Conservation (phyloP, 805 yeast species). For the Saturnispora besseyi region DNA sequence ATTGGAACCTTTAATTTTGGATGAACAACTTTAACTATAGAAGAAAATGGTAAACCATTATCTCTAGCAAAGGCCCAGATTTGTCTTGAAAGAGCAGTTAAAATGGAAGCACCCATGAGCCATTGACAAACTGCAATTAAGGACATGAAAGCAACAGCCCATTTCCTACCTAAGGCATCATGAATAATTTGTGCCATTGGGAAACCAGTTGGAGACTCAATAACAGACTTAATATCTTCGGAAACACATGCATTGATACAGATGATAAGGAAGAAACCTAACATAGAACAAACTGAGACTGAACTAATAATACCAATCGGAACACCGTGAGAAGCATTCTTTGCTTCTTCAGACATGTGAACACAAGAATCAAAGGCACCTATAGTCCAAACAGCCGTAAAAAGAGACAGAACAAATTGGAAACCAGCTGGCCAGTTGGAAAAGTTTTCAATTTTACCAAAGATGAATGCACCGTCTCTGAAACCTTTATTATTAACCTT, state of each 20-base stretch:
- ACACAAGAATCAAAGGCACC: conserved; percentile 70
- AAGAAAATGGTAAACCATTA: conserved; percentile 54
- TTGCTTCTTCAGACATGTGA: conserved; percentile 63
- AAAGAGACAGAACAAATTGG: conserved; percentile 45
- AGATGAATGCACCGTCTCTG: conserved; percentile 45
- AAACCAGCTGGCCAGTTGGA: conserved; percentile 58
- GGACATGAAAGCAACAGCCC: conserved; percentile 36
- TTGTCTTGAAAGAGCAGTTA: conserved; percentile 60
- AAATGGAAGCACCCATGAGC: conserved; percentile 52
- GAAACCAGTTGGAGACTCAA: conserved; percentile 44
- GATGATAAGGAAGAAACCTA: conserved; percentile 50
- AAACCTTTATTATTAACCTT: conserved; percentile 39
- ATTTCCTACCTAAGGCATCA: conserved; percentile 37
- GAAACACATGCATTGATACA: conserved; percentile 51
- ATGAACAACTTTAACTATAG: conserved; percentile 48
- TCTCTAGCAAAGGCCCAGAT: conserved; percentile 62
- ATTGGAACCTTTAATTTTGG: conserved; percentile 52
- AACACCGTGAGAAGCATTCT: conserved; percentile 53
- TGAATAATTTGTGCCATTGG: conserved; percentile 49
- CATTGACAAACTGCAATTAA: conserved; percentile 37
- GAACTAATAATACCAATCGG: conserved; percentile 59
- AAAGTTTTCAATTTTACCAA: conserved; percentile 43
- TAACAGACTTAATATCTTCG: conserved; percentile 41
- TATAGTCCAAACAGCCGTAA: conserved; percentile 63
- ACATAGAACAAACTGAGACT: conserved; percentile 42